These are phyloP conservation scores for Podila epicladia DNA, from an alignment of 192 early-diverging fungal species.

Conservation along the genomic window DNA sequence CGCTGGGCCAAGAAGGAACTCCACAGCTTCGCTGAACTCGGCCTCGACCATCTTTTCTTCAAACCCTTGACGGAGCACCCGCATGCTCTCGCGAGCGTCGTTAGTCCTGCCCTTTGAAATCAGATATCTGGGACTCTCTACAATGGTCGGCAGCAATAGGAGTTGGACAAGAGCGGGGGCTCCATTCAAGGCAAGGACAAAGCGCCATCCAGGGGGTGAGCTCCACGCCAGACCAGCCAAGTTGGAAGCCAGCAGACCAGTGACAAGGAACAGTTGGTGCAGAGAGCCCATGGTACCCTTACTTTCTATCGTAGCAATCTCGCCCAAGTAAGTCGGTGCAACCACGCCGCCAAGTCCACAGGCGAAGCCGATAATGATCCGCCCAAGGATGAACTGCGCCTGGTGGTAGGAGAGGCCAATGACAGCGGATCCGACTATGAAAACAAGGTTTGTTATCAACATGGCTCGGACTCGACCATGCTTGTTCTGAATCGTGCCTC, in stretches of 20 bases:
- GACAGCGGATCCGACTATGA: conserved; percentile 69
- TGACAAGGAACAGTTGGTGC: conserved; percentile 79
- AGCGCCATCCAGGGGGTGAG: conserved; percentile 76
- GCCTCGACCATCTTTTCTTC: conserved; percentile 44
- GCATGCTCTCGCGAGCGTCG: conserved; percentile 62
- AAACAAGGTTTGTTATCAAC: conserved; percentile 68
- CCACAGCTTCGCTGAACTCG: conserved; percentile 71
- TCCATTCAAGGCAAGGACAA: conserved; percentile 69
- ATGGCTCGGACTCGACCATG: conserved; percentile 64
- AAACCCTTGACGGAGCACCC: conserved; percentile 57
- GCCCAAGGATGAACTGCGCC: conserved; percentile 72
- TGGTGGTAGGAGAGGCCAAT: conserved; percentile 68
- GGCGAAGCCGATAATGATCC: conserved; percentile 76
- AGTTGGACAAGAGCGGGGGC: conserved; percentile 69
- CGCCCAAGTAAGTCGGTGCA: conserved; percentile 75
- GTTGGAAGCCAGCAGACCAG: conserved; percentile 79
- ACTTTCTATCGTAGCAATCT: conserved; percentile 73
- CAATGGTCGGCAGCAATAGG: conserved; percentile 64
- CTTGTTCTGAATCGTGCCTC: conserved; percentile 56
- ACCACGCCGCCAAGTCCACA: conserved; percentile 70
- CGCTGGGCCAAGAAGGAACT: conserved; percentile 46
- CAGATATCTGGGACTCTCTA: conserved; percentile 81
- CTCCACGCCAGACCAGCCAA: conserved; percentile 67
- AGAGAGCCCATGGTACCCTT: conserved; percentile 77
- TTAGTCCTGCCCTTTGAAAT: conserved; percentile 65